These are phyloP conservation scores for Draba incana DNA, from an alignment of 345 rosid species.

Conservation along the genomic window DNA sequence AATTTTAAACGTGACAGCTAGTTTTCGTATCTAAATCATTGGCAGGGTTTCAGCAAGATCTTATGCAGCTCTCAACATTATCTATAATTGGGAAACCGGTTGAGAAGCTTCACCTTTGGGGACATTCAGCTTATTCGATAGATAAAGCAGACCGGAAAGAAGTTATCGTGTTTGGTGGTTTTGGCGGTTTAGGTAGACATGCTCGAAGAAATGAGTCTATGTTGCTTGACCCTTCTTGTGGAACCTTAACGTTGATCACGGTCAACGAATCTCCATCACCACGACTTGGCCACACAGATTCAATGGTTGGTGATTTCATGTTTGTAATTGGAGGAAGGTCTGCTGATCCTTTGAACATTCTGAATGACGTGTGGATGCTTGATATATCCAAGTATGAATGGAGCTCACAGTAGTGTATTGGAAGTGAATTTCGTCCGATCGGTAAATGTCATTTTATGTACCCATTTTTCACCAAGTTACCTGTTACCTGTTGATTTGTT, in stretches of 20 bases:
- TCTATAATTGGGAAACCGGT: slow-evolving; percentile 58
- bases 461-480: neutral
- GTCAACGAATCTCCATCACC: slow-evolving; percentile 61
- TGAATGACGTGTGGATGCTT: slow-evolving; percentile 80
- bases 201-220: slow-evolving; percentile 75
- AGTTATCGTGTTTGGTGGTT: slow-evolving; percentile 82
- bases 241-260: slow-evolving; percentile 49
- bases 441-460: slow-evolving; percentile 48
- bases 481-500: neutral
- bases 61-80: slow-evolving; percentile 48
- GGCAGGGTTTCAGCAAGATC: slow-evolving; percentile 61
- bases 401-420: slow-evolving; percentile 59
- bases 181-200: slow-evolving; percentile 93
- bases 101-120: slow-evolving; percentile 91
- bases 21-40: slow-evolving; percentile 75
- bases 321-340: slow-evolving; percentile 87
- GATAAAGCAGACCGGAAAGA: slow-evolving; percentile 36
- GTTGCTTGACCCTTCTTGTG: slow-evolving; percentile 64
- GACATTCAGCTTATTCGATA: slow-evolving; percentile 70
- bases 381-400: slow-evolving; percentile 54
- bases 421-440: slow-evolving; percentile 62
- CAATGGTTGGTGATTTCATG: slow-evolving; percentile 62
- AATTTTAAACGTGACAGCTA: slow-evolving; percentile 57
- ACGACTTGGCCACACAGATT: slow-evolving; percentile 82
- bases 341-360: slow-evolving; percentile 71